These are phyloP conservation scores for Megacollybia marginata DNA, from an alignment of 768 basidiomycete species.

Conservation along the genomic window DNA sequence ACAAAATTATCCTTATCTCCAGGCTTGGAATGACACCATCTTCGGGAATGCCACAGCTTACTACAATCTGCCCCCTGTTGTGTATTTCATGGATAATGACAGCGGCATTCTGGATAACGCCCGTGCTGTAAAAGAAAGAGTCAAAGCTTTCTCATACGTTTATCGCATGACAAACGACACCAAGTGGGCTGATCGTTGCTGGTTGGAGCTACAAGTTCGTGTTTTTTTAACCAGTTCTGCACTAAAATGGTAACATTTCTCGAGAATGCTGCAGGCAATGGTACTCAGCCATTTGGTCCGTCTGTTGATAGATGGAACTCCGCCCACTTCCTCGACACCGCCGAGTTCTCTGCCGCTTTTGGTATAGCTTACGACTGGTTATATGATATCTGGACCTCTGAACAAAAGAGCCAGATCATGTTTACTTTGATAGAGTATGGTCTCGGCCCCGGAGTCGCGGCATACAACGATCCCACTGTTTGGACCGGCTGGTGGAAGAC, in stretches of 20 bases:
- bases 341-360: conserved; percentile 81
- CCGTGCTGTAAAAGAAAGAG: conserved; percentile 82
- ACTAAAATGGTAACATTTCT: not conserved
- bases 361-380: conserved; percentile 97
- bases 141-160: conserved; percentile 90
- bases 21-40: conserved; percentile 85
- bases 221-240: not conserved
- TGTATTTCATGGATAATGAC: conserved; percentile 69
- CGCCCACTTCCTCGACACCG: conserved; percentile 86
- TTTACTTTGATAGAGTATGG: conserved; percentile 73
- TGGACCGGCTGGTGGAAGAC: conserved; percentile 69
- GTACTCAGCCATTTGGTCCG: conserved; percentile 58
- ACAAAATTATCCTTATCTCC: conserved; percentile 75
- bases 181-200: conserved; percentile 81
- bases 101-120: conserved; percentile 91
- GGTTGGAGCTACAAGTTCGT: conserved; percentile 73
- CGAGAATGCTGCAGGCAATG: conserved; percentile 72
- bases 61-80: conserved; percentile 51
- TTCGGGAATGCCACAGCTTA: conserved; percentile 80
- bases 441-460: conserved; percentile 53
- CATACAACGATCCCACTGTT: conserved; percentile 36
- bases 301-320: conserved; percentile 75
- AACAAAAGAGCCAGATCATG: conserved; percentile 65
- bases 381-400: conserved; percentile 71
- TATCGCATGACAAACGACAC: conserved; percentile 91